Percentiles rank a stretch among this genome's conserved stretches.
Conservation (phyloP, 2,329 filamentous ascomycete genomes). For the Penicillium hesseltinei region DNA sequence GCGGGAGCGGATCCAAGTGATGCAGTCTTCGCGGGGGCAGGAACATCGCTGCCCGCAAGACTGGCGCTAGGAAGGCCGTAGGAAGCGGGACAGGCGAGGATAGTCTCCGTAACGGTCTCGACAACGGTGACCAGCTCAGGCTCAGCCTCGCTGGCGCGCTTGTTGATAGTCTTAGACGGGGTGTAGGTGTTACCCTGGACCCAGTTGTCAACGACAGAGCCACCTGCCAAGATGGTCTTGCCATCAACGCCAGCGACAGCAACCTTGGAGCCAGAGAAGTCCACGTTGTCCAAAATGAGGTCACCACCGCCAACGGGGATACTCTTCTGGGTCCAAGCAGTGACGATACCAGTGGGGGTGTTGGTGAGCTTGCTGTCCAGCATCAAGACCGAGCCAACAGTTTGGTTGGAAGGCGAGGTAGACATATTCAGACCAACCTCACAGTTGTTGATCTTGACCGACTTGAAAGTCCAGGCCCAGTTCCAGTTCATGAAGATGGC, state of each 20-base stretch:
- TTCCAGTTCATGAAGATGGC: constrained; percentile 91
- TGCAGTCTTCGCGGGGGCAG: constrained; percentile 1
- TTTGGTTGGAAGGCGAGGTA: constrained; percentile 62
- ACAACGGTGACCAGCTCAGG: constrained; percentile 21
- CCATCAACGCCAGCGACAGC: constrained; percentile 63
- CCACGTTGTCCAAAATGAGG: constrained; percentile 84
- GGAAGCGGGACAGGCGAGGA: constrained; percentile 23
- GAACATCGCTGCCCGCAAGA: constrained; percentile 7
- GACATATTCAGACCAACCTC: constrained; percentile 77
- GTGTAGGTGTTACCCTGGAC: constrained; percentile 75
- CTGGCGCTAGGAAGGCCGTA: neutral
- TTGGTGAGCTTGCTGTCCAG: constrained; percentile 77
- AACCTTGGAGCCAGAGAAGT: constrained; percentile 68
- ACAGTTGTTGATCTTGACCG: constrained; percentile 70
- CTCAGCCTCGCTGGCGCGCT: constrained; percentile 27
- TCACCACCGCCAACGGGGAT: constrained; percentile 72
- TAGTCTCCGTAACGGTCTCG: constrained; percentile 30
- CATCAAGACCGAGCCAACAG: constrained; percentile 80
- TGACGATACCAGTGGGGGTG: constrained; percentile 73
- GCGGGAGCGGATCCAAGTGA: neutral
- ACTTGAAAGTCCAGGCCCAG: constrained; percentile 82
- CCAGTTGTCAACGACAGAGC: constrained; percentile 68
- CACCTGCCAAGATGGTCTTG: constrained; percentile 65
- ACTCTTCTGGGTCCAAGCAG: constrained; percentile 64
- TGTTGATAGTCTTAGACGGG: constrained; percentile 24